Percentiles rank a stretch among this genome's conserved stretches.
phyloP scores from a whole-genome alignment of 257 asterid genomes.

The Petunia axillaris region DNA sequence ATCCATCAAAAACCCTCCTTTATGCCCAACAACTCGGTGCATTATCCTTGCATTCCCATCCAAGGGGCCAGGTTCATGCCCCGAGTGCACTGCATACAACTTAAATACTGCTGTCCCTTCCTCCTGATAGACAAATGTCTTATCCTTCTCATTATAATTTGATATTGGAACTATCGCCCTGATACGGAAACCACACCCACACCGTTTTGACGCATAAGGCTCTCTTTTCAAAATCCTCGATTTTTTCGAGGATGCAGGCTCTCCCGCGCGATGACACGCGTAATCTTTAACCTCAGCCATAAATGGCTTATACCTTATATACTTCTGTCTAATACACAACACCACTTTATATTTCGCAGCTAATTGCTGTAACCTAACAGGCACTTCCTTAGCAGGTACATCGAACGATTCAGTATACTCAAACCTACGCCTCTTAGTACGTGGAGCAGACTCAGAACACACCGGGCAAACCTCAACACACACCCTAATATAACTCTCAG shows the following conservation, averaged over 20 bases:
- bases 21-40: slow-evolving; percentile 91
- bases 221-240: slow-evolving; percentile 76
- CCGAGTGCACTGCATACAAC: slow-evolving; percentile 93
- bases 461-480: slow-evolving; percentile 81
- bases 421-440: slow-evolving; percentile 86
- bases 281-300: slow-evolving; percentile 99
- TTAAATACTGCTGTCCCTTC: slow-evolving; percentile 97
- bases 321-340: slow-evolving; percentile 87
- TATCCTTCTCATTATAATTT: slow-evolving; percentile 88
- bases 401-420: slow-evolving; percentile 92
- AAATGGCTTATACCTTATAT: slow-evolving; percentile 93
- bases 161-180: slow-evolving; percentile 94
- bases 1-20: slow-evolving; percentile 86
- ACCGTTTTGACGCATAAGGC: slow-evolving; percentile 85
- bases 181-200: slow-evolving; percentile 94
- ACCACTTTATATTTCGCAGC: slow-evolving; percentile 94
- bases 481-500: slow-evolving; percentile 88
- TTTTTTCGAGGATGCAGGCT: slow-evolving; percentile 84
- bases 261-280: slow-evolving; percentile 96
- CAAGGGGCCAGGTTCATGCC: slow-evolving; percentile 95
- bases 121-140: slow-evolving; percentile 92
- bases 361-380: slow-evolving; percentile 72
- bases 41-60: slow-evolving; percentile 97
- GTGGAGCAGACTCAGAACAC: slow-evolving; percentile 87
- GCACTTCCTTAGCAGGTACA: slow-evolving; percentile 96